A percentile compares a stretch with the other conserved stretches of the same genome.
phyloP scores from a whole-genome alignment of 2,329 filamentous ascomycete genomes.

The Blastomyces emzantsi region DNA sequence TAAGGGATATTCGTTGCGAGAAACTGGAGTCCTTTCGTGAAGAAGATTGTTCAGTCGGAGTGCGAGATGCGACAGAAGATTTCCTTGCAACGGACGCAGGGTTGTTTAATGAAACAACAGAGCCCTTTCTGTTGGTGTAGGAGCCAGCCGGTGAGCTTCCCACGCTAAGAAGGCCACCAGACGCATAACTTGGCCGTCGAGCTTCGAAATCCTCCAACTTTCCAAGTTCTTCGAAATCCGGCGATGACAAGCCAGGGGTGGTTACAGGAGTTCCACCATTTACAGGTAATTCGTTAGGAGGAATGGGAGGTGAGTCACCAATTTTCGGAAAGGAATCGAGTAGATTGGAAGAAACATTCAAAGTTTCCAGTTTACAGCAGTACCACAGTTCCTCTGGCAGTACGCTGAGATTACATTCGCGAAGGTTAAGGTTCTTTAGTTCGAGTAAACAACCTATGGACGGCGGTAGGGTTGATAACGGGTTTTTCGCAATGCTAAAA shows the following conservation, averaged over 20 bases:
- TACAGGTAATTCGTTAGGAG: constrained; percentile 26
- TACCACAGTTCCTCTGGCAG: constrained; percentile 95
- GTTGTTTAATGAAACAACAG: constrained; percentile 70
- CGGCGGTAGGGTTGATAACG: constrained; percentile 69
- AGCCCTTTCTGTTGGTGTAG: constrained; percentile 58
- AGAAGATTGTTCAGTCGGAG: constrained; percentile 48
- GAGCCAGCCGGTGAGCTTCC: constrained; percentile 59
- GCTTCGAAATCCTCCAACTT: constrained; percentile 53
- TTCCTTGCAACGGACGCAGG: constrained; percentile 73
- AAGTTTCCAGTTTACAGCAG: constrained; percentile 76
- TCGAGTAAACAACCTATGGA: constrained; percentile 85
- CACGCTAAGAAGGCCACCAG: constrained; percentile 64
- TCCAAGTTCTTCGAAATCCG: constrained; percentile 70
- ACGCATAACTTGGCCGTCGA: constrained; percentile 76
- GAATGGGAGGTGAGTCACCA: constrained; percentile 54
- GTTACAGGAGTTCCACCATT: constrained; percentile 36
- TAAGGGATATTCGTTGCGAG: constrained; percentile 68
- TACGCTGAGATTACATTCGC: constrained; percentile 85
- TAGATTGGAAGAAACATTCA: constrained; percentile 94
- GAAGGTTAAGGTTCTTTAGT: constrained; percentile 74
- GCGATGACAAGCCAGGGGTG: constrained; percentile 48
- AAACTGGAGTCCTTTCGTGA: constrained; percentile 78
- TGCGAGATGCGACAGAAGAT: constrained; percentile 69
- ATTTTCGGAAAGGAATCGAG: constrained; percentile 86
- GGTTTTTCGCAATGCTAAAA: constrained; percentile 90